Evolutionary conservation across 176 grass and related monocot genomes (phyloP).

Genomic region (Tuctoria greenei): DNA sequence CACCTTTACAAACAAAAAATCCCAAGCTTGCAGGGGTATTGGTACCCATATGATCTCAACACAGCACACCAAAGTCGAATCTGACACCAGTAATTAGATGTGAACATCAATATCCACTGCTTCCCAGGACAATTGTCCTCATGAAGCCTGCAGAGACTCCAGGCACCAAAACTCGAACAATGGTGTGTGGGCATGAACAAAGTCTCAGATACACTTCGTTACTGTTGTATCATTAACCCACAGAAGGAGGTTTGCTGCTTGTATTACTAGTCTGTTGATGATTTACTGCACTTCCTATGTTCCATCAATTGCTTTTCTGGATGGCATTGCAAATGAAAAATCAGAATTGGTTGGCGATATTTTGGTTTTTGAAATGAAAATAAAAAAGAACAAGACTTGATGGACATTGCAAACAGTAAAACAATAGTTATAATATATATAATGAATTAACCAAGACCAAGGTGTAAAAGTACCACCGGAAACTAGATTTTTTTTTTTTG

Average conservation of each 20-base stretch:
- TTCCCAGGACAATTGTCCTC: conserved; percentile 2
- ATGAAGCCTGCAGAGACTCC: not conserved
- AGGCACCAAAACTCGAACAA: not conserved
- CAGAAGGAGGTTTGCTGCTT: conserved; percentile 26
- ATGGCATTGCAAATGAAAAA: conserved; percentile 39
- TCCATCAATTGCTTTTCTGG: conserved; percentile 51
- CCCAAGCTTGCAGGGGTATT: not conserved
- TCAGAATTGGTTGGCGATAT: conserved; percentile 20
- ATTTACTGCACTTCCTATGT: conserved; percentile 16
- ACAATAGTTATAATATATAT: not conserved
- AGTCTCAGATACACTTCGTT: conserved; percentile 4
- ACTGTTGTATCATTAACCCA: conserved; percentile 7
- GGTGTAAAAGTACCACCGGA: not conserved
- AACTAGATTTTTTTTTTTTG: too few species aligned
- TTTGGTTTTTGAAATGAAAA: conserved; percentile 5
- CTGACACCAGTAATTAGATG: conserved; percentile 19
- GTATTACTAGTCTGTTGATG: not conserved
- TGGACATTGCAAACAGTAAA: not conserved
- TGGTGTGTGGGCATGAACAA: conserved; percentile 16
- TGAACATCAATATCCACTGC: conserved; percentile 31
- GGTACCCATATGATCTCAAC: conserved; percentile 6
- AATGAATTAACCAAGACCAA: not conserved
- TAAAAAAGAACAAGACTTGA: conserved; percentile 7
- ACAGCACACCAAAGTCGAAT: not conserved
- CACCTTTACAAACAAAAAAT: conserved; percentile 13